Conservation (phyloP, 2,329 filamentous ascomycete genomes). For the Aureobasidium sp. region DNA sequence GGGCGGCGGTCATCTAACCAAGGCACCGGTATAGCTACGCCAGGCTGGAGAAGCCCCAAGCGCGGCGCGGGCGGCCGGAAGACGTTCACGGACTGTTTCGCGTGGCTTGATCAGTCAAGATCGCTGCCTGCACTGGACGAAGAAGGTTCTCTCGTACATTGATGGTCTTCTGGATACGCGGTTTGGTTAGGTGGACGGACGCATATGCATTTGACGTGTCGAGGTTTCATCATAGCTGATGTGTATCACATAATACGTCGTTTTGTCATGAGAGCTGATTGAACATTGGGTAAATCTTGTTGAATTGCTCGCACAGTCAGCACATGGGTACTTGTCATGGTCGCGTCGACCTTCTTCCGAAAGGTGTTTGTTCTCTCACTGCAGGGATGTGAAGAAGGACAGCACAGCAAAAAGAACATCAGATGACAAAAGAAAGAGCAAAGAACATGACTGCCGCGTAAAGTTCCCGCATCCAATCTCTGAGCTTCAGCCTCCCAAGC, state of each 20-base stretch:
- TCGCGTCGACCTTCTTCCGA: background rate
- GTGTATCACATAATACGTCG: slow-evolving; percentile 4
- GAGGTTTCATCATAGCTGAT: slow-evolving; percentile 11
- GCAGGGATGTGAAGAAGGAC: background rate
- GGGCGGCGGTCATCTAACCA: slow-evolving; percentile 3
- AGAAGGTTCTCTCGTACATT: background rate
- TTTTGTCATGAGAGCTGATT: background rate
- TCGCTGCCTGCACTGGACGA: slow-evolving; percentile 1
- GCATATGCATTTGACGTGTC: slow-evolving; percentile 9
- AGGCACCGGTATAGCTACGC: background rate
- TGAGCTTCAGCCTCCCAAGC: background rate
- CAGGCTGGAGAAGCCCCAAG: background rate
- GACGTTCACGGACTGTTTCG: slow-evolving; percentile 11
- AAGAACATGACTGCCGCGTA: slow-evolving; percentile 11
- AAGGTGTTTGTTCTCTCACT: background rate
- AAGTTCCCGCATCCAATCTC: background rate
- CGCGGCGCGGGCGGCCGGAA: slow-evolving; percentile 4
- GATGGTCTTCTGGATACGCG: background rate
- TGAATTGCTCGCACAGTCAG: background rate
- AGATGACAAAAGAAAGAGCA: slow-evolving; percentile 7
- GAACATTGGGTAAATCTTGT: background rate
- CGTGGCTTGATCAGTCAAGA: background rate
- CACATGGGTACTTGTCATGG: background rate
- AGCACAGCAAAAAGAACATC: background rate
- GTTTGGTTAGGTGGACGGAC: background rate